Conservation (phyloP, 164 flowering plant genomes). For the Litsea cubeba region DNA sequence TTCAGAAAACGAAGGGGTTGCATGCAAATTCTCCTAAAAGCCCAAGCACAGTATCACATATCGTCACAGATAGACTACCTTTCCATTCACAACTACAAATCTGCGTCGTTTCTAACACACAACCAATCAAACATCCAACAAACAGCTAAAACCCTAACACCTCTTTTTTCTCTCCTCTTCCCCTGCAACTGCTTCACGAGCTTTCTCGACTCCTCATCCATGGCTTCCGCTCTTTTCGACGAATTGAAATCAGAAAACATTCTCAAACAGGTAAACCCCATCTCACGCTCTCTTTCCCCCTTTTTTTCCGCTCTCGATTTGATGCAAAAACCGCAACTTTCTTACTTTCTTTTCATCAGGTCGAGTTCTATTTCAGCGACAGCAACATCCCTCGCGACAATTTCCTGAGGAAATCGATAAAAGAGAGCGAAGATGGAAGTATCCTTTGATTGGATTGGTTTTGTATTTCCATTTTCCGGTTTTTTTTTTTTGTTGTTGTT, state of each 20-base stretch:
- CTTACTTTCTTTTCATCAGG: conserved; percentile 32
- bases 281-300: not conserved
- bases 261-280: conserved; percentile 61
- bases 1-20: too few relatives aligned
- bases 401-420: conserved; percentile 56
- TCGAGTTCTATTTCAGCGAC: conserved; percentile 93
- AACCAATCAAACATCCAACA: not conserved
- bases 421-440: conserved; percentile 84
- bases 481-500: too few relatives aligned
- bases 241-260: conserved; percentile 68
- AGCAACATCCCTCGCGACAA: conserved; percentile 85
- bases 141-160: not conserved
- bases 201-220: conserved; percentile 18
- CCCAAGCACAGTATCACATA: too few relatives aligned
- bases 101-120: too few relatives aligned
- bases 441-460: conserved; percentile 34
- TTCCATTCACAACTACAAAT: too few relatives aligned
- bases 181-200: conserved; percentile 3
- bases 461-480: not conserved
- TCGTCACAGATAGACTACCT: too few relatives aligned
- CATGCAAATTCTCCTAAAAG: too few relatives aligned
- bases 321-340: conserved; percentile 3
- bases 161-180: not conserved
- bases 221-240: conserved; percentile 48
- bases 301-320: not conserved